A percentile compares a stretch with the other conserved stretches of the same genome.
These are phyloP conservation scores for Phialophora expanda DNA, from an alignment of 2,329 filamentous ascomycete species.

Conservation along the genomic window DNA sequence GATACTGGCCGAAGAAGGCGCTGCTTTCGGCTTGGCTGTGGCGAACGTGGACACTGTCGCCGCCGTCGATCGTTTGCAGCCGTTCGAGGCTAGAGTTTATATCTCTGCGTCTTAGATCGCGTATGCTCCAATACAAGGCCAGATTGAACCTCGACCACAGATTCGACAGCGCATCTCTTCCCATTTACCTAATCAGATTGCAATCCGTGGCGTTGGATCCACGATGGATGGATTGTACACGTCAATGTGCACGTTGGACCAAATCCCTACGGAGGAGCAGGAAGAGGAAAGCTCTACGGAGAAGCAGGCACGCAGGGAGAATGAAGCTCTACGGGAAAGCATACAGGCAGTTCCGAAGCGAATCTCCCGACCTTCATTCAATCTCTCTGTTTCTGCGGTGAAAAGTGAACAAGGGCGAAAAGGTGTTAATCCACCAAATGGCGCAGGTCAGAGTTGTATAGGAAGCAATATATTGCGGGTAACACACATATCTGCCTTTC, in stretches of 20 bases:
- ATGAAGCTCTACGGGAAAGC: too few species aligned
- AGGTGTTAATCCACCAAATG: too few species aligned
- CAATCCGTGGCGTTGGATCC: neutral
- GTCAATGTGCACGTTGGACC: neutral
- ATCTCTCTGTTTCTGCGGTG: neutral
- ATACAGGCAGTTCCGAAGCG: too few species aligned
- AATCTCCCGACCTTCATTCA: neutral
- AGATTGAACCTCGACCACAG: neutral
- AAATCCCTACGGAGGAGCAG: too few species aligned
- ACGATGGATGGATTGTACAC: neutral
- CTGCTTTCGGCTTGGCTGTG: constrained; percentile 1
- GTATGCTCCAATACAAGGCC: neutral
- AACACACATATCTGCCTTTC: too few species aligned
- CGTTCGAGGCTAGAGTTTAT: neutral
- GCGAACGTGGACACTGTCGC: neutral
- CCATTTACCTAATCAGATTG: neutral
- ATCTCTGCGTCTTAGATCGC: neutral
- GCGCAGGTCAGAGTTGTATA: too few species aligned
- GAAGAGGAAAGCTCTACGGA: too few species aligned
- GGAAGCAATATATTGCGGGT: too few species aligned
- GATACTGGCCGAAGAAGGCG: neutral
- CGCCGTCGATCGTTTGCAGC: neutral
- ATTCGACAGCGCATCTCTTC: neutral
- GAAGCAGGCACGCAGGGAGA: too few species aligned
- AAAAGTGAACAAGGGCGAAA: too few species aligned